Base-by-base conservation (phyloP, 1,284 basidiomycete species). In the Laetiporus sulphureus region DNA sequence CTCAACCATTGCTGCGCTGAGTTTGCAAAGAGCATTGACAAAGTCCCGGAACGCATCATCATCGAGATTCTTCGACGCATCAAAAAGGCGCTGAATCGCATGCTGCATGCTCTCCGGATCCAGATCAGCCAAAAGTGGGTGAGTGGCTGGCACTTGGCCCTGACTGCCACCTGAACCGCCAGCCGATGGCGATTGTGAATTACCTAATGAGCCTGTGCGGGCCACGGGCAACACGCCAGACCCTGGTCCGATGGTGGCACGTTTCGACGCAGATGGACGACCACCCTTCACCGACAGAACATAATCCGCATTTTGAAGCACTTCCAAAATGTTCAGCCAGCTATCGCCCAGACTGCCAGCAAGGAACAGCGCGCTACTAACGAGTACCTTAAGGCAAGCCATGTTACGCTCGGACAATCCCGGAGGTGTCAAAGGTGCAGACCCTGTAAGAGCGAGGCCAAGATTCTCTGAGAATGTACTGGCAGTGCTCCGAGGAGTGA, bases 311-410 rank as follows among this genome's bases (percentile, higher is more conserved):
- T 93, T 95, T 63, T 96, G 92, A 27, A 96, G 64, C 1, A 85
- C 80, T 57, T 96, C 92, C 35, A 99, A 73, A 5, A 98, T 77
- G 34, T 85, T 77, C 58, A 91, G 92, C 95, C 95, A 99, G 48
- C 86, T 90, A 29, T 79, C 73, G 8, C 83, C 91, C 1, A 98
- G 73, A 41, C 81, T 87, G 0, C 87, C 87, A 0, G 89, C 88
- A 3, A 98, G 75, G 55, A 88, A 88, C 38, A 91, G 69, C 0
- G 88, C 82, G 45, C 87, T 85, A 0, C 78, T 72, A 8, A 96
- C 72, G 36, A 94, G 69, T 1, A 90, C 85, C 49, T 89, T 89
- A 41, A 98, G 64, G 57, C 93, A 97, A 0, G 91, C 88, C 49
- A 96, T 70, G 56, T 98, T 99, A 23, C 94, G 73, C 48, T 91